Percentiles rank a stretch among this genome's conserved stretches.
phyloP scores from a whole-genome alignment of 768 basidiomycete species.

The Clavulina sp. region DNA sequence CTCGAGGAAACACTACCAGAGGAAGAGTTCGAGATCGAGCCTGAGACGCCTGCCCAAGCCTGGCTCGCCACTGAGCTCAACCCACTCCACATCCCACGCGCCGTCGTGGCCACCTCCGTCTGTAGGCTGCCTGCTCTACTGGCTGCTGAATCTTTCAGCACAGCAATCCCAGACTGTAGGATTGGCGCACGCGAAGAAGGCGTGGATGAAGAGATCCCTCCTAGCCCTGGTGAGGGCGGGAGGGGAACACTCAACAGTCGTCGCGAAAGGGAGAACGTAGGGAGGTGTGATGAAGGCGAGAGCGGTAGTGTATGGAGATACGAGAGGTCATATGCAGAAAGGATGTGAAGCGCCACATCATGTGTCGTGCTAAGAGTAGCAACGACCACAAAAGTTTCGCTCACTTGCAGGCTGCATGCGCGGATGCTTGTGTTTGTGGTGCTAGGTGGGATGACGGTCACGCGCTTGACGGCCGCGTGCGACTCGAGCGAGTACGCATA shows the following conservation, averaged over 20 bases:
- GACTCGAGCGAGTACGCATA: slow-evolving; percentile 30
- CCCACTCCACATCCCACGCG: slow-evolving; percentile 40
- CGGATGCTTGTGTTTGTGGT: slow-evolving; percentile 19
- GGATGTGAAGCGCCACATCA: slow-evolving; percentile 37
- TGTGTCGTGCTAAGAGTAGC: slow-evolving; percentile 39
- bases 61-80: slow-evolving; percentile 47
- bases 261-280: slow-evolving; percentile 41
- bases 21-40: neutral
- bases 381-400: slow-evolving; percentile 34
- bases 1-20: neutral
- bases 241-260: slow-evolving; percentile 46
- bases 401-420: slow-evolving; percentile 28
- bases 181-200: slow-evolving; percentile 9
- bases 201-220: slow-evolving; percentile 1
- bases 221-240: slow-evolving; percentile 17
- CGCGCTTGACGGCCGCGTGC: slow-evolving; percentile 34
- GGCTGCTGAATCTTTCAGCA: slow-evolving; percentile 4
- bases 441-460: slow-evolving; percentile 17
- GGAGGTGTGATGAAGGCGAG: slow-evolving; percentile 23
- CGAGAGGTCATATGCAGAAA: slow-evolving; percentile 36
- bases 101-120: slow-evolving; percentile 29
- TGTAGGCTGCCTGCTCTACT: slow-evolving; percentile 7
- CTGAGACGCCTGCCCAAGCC: slow-evolving; percentile 37
- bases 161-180: neutral
- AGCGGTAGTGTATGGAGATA: slow-evolving; percentile 30